Base-by-base conservation (phyloP, 2,329 filamentous ascomycete species). In the Colletotrichum graminicola region DNA sequence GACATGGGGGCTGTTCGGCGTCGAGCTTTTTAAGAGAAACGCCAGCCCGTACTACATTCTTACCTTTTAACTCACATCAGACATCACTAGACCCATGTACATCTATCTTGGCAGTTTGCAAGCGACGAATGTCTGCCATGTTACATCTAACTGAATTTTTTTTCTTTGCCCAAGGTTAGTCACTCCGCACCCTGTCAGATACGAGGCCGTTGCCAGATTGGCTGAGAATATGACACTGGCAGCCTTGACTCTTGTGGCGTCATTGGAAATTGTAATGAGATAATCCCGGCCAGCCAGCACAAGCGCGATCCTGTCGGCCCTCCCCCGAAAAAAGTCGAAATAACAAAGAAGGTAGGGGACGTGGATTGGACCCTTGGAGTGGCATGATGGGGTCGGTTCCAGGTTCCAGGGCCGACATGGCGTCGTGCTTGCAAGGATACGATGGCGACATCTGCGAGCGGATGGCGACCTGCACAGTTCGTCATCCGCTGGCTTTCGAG, bases 351-450 rank as follows among this genome's bases (percentile, higher is more conserved):
- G n/a, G n/a, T n/a, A 29, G 4, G 29, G 47, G 32, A 61, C 67
- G 67, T 66, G 62, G 62, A 41, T 14, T 26, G 26, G 56, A 36
- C 6, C 4, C 41, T 34, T 47, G 18, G 23, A 43, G 21, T 10
- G 6, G 36, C 36, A 21, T n/a, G 45, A 52, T 60, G 62, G 62
- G 62, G 29, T 51, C 55, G 67, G 55, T 23, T 14, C 61, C 60
- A 36, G 34, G 49, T 26, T 14, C 61, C 60, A 36, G 34, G 49
- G n/a, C 67, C 67, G 51, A 47, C 51, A 45, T 71, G 57, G 29
- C 67, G 41, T 56, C 67, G 57, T 71, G 67, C 67, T 71, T 71
- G 29, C 67, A 67, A 57, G 67, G 67, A 57, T 71, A 26, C 67
- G 56, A 67, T 71, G 56, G 64, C 67, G 67, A 71, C 67, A 67